Evolutionary conservation across 441 rosid species (phyloP), one percentile per base, ranked within the genome.

Genomic region (Flueggea neowawraea): DNA sequence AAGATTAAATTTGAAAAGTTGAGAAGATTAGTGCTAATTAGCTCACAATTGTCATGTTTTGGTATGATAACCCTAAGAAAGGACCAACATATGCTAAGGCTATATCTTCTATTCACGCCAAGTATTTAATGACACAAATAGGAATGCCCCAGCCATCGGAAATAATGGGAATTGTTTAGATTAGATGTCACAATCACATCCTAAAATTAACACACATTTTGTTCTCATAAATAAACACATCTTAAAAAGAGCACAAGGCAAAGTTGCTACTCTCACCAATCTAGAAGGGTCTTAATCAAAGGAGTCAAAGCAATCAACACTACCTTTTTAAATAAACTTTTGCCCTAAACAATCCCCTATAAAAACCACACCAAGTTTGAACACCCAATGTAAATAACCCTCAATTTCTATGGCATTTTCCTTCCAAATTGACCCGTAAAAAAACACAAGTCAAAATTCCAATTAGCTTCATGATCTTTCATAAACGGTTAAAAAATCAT

Each of bases 231-330:
- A 51, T 31, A 65, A 56, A 54, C 31, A 50, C 9, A 62, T 6
- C 55, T 3, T 14, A 52, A 17, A 31, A 1, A 58, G 14, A 31
- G 28, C 13, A 39, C n/a, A 10, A 47, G 13, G n/a, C 50, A 10
- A 47, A 47, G 4, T n/a, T 16, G n/a, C 12, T 32, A 61, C 16
- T 9, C 12, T 33, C 16, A 31, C 47, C n/a, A 10, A 12, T 14
- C 0, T 54, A 50, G 60, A 73, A 41, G 48, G 65, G 80, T 71
- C 78, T 45, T 70, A 72, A 63, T 81, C 82, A 69, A 65, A 33
- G 32, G 54, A 61, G 79, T 81, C 76, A 77, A 79, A 72, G 45
- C 66, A 53, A 69, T 70, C 69, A 58, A 76, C 52, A 49, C 54
- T 57, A 47, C 9, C n/a, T 47, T 11, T 47, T 47, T 45, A n/a